Base-by-base conservation (phyloP, 2,329 filamentous ascomycete species). In the Eutypella sp. region DNA sequence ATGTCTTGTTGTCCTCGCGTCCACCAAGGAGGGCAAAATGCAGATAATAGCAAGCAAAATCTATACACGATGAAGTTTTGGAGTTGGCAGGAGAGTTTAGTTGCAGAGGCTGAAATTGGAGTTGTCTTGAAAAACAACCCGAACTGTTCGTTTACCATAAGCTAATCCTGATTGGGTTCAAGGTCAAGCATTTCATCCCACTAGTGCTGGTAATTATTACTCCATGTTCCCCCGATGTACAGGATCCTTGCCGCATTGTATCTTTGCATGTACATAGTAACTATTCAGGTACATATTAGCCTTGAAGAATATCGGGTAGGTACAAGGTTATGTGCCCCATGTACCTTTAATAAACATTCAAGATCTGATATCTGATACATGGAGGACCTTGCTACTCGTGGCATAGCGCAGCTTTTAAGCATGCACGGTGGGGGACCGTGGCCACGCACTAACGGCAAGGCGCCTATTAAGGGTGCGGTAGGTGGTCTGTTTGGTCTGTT, bases 21-120 rank as follows among this genome's bases (percentile, higher is more conserved):
- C n/a, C n/a, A n/a, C n/a, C n/a, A n/a, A 19, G 19, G 18, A n/a
- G 31, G n/a, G n/a, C 18, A 34, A 34, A 16, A 34, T 8, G 18
- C 15, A 34, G n/a, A 34, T 16, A 34, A 34, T 16, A 34, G 31
- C 15, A 8, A 34, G 18, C 31, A 9, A 34, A 16, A n/a, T n/a
- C n/a, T 23, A 7, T 22, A 23, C 13, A 20, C 8, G 20, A 39
- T 39, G 36, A 15, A 39, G 36, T 15, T n/a, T n/a, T 39, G 36
- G 18, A 22, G 36, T 19, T 39, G 20, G 20, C 18, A 39, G 15
- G 20, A 39, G n/a, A n/a, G n/a, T n/a, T n/a, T n/a, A n/a, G 19
- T 38, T 31, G 41, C 46, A 48, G 48, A 51, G 48, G 48, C 48
- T 51, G 48, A 51, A 49, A 48, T 51, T 51, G 48, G 40, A 51